A percentile compares a stretch with the other conserved stretches of the same genome.
These are phyloP conservation scores for Cystobasidium ongulense DNA, from an alignment of 768 basidiomycete species.

Conservation along the genomic window DNA sequence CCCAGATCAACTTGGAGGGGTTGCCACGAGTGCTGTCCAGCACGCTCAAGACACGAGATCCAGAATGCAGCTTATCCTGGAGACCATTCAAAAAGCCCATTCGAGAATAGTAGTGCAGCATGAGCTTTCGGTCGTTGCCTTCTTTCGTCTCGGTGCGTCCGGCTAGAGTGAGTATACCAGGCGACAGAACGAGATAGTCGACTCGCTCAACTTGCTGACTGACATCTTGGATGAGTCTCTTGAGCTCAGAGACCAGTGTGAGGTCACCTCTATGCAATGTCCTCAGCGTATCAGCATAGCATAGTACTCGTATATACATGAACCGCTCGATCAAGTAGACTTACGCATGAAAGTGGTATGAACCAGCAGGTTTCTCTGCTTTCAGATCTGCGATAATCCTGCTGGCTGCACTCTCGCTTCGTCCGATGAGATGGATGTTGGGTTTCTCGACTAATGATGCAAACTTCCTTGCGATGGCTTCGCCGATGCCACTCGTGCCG, in stretches of 20 bases:
- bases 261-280: slow-evolving; percentile 1
- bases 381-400: background rate
- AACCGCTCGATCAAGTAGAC: background rate
- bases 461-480: slow-evolving; percentile 13
- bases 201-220: background rate
- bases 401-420: background rate
- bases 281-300: background rate
- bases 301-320: too few relatives aligned
- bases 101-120: slow-evolving; percentile 24
- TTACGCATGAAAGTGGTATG: slow-evolving; percentile 10
- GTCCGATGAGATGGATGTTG: slow-evolving; percentile 6
- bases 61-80: background rate
- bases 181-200: background rate
- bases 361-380: slow-evolving; percentile 7
- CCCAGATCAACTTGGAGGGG: slow-evolving; percentile 1
- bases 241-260: slow-evolving; percentile 3
- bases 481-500: slow-evolving; percentile 10
- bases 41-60: slow-evolving; percentile 6
- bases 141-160: slow-evolving; percentile 16
- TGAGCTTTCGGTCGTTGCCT: slow-evolving; percentile 22
- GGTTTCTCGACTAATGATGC: background rate
- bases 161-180: slow-evolving; percentile 6
- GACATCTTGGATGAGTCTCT: background rate
- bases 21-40: slow-evolving; percentile 5
- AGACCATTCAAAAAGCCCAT: background rate